Evolutionary conservation across 202 grass and related monocot genomes (phyloP).

Genomic region (Saccharum hybrid): DNA sequence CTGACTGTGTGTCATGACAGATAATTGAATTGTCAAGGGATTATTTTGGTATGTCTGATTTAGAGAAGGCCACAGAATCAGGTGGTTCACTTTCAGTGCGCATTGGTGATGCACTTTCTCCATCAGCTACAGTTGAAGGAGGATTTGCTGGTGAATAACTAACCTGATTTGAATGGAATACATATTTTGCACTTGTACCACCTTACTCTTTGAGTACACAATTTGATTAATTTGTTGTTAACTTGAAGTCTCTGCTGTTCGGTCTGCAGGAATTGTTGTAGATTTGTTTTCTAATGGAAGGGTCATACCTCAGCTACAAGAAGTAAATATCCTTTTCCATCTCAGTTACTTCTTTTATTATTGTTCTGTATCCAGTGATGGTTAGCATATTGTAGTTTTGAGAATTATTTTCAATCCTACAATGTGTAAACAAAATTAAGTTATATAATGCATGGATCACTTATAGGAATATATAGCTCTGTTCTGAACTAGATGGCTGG

Average conservation of each 20-base stretch:
- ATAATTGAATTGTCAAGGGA: constrained; percentile 86
- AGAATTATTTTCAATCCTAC: not conserved
- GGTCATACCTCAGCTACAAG: constrained; percentile 73
- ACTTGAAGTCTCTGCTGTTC: constrained; percentile 26
- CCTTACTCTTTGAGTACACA: not conserved
- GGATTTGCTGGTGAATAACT: constrained; percentile 79
- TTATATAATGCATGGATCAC: not conserved
- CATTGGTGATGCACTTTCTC: constrained; percentile 89
- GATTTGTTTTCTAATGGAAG: constrained; percentile 91
- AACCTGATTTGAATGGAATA: constrained; percentile 16
- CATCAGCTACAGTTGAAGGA: constrained; percentile 72
- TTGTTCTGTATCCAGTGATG: not conserved
- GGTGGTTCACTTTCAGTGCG: constrained; percentile 78
- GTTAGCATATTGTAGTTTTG: not conserved
- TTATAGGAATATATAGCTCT: not conserved
- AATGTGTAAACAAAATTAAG: not conserved
- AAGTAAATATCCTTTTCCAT: constrained; percentile 51
- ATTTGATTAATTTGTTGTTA: constrained; percentile 2
- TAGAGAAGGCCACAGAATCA: constrained; percentile 71
- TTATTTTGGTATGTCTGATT: constrained; percentile 83
- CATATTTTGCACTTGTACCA: not conserved
- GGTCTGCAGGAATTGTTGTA: constrained; percentile 72
- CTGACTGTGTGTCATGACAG: constrained; percentile 47
- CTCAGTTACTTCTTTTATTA: constrained; percentile 24
- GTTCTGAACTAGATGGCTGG: not conserved